Evolutionary conservation across 139 green algal genomes (phyloP).

Genomic region (Asterochloris erici): DNA sequence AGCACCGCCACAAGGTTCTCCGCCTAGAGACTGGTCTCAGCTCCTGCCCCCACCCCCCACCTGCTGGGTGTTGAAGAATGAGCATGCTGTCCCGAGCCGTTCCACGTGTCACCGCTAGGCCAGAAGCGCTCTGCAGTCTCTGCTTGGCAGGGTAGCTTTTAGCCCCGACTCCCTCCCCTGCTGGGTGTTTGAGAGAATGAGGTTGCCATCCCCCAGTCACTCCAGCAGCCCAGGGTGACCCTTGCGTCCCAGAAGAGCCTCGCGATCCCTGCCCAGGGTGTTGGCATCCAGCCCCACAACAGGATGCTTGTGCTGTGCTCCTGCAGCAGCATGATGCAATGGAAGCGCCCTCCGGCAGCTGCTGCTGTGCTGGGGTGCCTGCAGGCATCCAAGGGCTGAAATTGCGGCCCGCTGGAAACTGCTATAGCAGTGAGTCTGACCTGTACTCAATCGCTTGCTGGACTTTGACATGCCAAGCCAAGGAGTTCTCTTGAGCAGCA

Average conservation of each 20-base stretch:
- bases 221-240: slow-evolving; percentile 53
- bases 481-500: not conserved
- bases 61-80: too few relatives aligned
- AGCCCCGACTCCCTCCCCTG: slow-evolving; percentile 30
- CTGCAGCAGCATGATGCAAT: slow-evolving; percentile 62
- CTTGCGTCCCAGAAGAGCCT: slow-evolving; percentile 58
- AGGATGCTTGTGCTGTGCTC: slow-evolving; percentile 19
- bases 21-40: too few relatives aligned
- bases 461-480: not conserved
- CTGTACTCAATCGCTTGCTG: not conserved
- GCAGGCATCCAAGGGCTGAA: not conserved
- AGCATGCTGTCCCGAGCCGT: not conserved
- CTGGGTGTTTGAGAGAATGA: slow-evolving; percentile 68
- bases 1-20: too few relatives aligned
- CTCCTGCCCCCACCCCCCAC: too few relatives aligned
- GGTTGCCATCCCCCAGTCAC: slow-evolving; percentile 45
- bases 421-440: not conserved
- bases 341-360: slow-evolving; percentile 55
- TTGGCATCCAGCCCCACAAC: slow-evolving; percentile 49
- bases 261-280: slow-evolving; percentile 23
- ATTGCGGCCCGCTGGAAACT: not conserved
- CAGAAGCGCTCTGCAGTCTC: not conserved
- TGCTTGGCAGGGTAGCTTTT: not conserved
- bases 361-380: slow-evolving; percentile 53
- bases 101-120: not conserved